Evolutionary conservation across 495 filamentous ascomycete genomes (phyloP), one percentile per base, ranked within the genome.

Genomic region (Usnea hakonensis): DNA sequence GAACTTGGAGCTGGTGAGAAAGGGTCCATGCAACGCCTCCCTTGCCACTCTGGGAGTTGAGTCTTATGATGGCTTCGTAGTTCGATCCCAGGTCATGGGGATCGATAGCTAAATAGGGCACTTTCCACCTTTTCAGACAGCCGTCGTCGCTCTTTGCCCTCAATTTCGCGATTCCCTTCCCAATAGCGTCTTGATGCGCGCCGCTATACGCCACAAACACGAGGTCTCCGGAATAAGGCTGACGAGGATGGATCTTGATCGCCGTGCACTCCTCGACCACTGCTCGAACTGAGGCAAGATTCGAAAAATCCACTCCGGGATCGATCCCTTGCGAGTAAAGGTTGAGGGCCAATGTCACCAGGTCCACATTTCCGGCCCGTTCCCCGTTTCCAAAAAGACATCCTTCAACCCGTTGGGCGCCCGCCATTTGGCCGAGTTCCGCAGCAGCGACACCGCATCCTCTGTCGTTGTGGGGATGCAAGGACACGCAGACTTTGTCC

Each of bases 381-480:
- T 98, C 94, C 43, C 93, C 93, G 70, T 97, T 96, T 33, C 93
- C 93, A 68, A 97, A 96, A 33, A 96, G 81, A 70, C 90, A 95
- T 44, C 94, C 94, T 71, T 97, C 94, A 8, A 98, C 91, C 70
- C 93, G 77, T 72, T 98, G 89, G 6, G 92, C 94, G 65, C 93
- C 94, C 17, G 90, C 94, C 91, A 97, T 96, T 75, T 96, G 91
- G 13, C 89, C 94, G 62, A 97, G 75, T 71, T 97, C 93, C 13
- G 93, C 87, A 5, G 92, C 93, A 38, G 93, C 89, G 21, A 88
- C 82, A 21, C 88, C 89, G 70, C 91, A 97, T 13, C 93, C 92
- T 44, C 93, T 81, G 75, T 97, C 94, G 68, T 98, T 98, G 74
- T 97, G 94, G 3, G 90, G 90, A 70, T 97, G 94, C 14, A 93